Evolutionary conservation across 2,329 filamentous ascomycete genomes (phyloP), one percentile per base, ranked within the genome.

Genomic region (Stagonosporopsis tanaceti): DNA sequence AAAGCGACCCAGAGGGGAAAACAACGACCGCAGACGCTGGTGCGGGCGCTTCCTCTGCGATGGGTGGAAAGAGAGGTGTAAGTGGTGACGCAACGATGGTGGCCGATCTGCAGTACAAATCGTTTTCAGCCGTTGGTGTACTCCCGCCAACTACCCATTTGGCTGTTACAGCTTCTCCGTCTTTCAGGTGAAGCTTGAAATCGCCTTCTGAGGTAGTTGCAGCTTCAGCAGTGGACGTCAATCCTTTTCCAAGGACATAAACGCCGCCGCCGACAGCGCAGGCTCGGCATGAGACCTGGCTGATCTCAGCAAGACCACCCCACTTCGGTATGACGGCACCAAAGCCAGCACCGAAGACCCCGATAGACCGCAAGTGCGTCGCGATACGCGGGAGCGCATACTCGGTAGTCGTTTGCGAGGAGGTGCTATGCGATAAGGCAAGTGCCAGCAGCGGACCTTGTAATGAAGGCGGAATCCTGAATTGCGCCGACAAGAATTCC

Each of bases 301-400:
- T 87, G 58, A 98, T 87, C 77, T 99, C 94, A 30, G 92, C 90
- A 44, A 90, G 82, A 27, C 94, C 93, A 44, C 94, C 94, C 89
- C 93, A 99, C 81, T 97, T 97, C 22, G 93, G 89, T 64, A 96
- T 86, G 12, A 99, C 87, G 44, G 92, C 91, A 48, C 91, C 91
- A 73, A 98, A 98, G 9, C 94, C 93, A 45, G 90, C 85, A 0
- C 94, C 94, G 67, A 97, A 94, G 4, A 91, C 80, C 7, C 94
- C 93, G 77, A 96, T 93, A 0, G 94, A 97, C 14, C 86, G 85
- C 47, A 98, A 80, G 76, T 99, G 93, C 41, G 89, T 87, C 64
- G 89, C 84, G 54, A 98, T 90, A 25, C 87, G 84, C 2, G 86
- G 84, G 24, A 98, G 77, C 0, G 92, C 92, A 68, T 87, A 87